Evolutionary conservation across 2,329 filamentous ascomycete species (phyloP), one percentile per base, ranked within the genome.

Genomic region (Alternaria gaisen): DNA sequence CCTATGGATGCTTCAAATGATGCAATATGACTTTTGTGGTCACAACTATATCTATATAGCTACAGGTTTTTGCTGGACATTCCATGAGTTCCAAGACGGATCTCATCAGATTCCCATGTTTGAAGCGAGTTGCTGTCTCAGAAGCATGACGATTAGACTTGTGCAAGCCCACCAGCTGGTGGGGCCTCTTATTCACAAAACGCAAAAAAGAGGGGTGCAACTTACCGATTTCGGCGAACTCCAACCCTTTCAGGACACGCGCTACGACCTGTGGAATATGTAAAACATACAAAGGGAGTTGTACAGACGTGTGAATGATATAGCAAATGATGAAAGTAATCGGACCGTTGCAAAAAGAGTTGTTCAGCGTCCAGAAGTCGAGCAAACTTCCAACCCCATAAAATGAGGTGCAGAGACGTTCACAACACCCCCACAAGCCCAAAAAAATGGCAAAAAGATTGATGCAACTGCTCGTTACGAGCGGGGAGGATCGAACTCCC

Each of bases 401-500:
- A 14, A 34, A 20, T 22, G 22, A 42, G 38, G 42, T 11, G 18
- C 42, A 11, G 11, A 30, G 11, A 30, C 9, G 28, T 30, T 30
- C 24, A 26, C 18, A 24, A 43, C 26, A 44, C 9, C 6, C 18
- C 16, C 9, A 16, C 11, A 41, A 28, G 34, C 10, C 28, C 22
- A 9, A 20, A 38, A 64, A n/a, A 65, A 2, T 14, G 10, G 10
- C 41, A 70, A 65, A 67, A 71, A 70, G 61, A 66, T 62, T 61
- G 66, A 69, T 63, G 63, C 53, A 16, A 48, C 11, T 34, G 30
- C 30, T 48, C 46, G 4, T 14, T 76, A 76, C 72, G 72, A 66
- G 66, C 61, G 71, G 69, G 68, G 74, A 72, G 74, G 72, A 71
- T 77, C 72, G 74, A 76, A 77, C 74, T 72, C 74, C 66, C 70